Evolutionary conservation across 1,139 yeast genomes (phyloP), one percentile per base, ranked within the genome.

Genomic region (Diutina pseudorugosa): DNA sequence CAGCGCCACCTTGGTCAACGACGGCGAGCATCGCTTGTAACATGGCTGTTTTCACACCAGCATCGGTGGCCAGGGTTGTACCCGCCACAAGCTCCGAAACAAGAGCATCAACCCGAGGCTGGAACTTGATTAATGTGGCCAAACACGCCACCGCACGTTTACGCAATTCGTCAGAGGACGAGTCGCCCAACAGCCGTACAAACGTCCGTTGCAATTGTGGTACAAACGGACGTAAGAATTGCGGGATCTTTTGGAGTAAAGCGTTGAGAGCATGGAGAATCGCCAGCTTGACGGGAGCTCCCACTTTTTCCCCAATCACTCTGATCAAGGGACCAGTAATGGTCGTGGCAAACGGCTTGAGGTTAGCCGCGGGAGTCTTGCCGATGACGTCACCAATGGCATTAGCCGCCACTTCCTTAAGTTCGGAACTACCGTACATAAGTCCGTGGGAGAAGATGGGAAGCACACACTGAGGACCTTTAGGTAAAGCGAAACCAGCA

Each of bases 201-300:
- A 93, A 94, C 1, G 98, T 94, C 67, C 99, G 80, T 70, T 94
- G 98, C 60, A 94, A 75, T 72, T 94, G 99, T 9, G 99, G 99
- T 67, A 93, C 82, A 66, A 94, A 94, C 12, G 99, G 98, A 64
- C 94, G 81, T 67, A 94, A 76, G 65, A 89, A 88, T 63, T 85
- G 89, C 4, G 98, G 97, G 60, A 93, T 86, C 73, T 89, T 88
- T 43, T 72, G 69, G 62, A 94, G 80, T 62, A 94, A 73, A 57
- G 80, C 79, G 62, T 86, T 86, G 66, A 94, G 77, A 1, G 98
- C 95, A 59, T 77, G 76, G 63, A 94, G 75, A 60, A 94, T 93
- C 25, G 96, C 96, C 36, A 96, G 84, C 75, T 93, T 93, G 61
- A 93, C 88, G 59, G 89, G 95, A 57, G 95, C 78, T 36, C 84